Percentiles rank a stretch among this genome's conserved stretches.
phyloP scores from a whole-genome alignment of 2,329 filamentous ascomycete genomes.

The Amauroascus niger region DNA sequence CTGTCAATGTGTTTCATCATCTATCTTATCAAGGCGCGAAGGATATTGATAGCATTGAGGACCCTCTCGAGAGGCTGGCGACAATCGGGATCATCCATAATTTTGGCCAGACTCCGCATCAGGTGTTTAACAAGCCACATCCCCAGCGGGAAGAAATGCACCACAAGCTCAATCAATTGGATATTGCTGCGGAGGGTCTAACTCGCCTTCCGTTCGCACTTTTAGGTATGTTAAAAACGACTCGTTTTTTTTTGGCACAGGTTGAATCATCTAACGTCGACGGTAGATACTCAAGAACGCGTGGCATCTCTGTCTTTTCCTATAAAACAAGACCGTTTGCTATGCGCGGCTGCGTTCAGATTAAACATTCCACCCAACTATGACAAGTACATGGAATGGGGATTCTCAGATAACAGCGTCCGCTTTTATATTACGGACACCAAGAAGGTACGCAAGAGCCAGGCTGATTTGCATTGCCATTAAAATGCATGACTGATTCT shows the following conservation, averaged over 20 bases:
- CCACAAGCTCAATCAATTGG: constrained; percentile 59
- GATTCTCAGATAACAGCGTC: constrained; percentile 83
- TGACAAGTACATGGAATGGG: constrained; percentile 92
- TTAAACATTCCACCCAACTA: constrained; percentile 78
- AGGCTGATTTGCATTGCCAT: background rate
- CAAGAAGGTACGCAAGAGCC: constrained; percentile 48
- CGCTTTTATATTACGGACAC: constrained; percentile 82
- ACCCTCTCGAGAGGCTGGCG: constrained; percentile 74
- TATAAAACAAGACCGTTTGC: constrained; percentile 66
- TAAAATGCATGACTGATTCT: background rate
- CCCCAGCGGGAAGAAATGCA: constrained; percentile 60
- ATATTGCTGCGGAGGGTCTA: constrained; percentile 66
- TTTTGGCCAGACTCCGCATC: constrained; percentile 93
- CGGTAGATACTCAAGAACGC: constrained; percentile 58
- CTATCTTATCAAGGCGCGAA: constrained; percentile 90
- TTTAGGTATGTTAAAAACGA: constrained; percentile 43
- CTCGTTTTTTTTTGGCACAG: background rate
- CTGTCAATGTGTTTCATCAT: constrained; percentile 90
- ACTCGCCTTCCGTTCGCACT: constrained; percentile 70
- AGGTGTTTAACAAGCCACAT: constrained; percentile 79
- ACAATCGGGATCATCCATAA: constrained; percentile 97
- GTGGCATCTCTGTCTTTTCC: constrained; percentile 72
- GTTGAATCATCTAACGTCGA: constrained; percentile 13
- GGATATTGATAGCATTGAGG: constrained; percentile 81
- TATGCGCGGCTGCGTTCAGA: constrained; percentile 74